These are phyloP conservation scores for Wickerhamiella lipophila DNA, from an alignment of 805 yeast species.

Conservation along the genomic window DNA sequence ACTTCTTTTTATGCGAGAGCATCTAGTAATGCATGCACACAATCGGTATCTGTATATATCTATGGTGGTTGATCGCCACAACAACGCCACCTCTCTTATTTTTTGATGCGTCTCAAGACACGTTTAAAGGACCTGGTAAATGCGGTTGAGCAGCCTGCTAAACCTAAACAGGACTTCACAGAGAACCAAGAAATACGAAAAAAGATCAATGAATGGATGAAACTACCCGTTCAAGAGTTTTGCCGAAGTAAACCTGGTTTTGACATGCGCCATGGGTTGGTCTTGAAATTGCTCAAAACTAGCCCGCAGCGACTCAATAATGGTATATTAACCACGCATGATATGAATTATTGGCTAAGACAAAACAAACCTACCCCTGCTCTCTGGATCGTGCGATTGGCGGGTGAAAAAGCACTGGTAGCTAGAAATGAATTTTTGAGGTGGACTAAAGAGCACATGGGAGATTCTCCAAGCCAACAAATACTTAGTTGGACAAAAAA, in stretches of 20 bases:
- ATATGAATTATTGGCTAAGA: conserved; percentile 19
- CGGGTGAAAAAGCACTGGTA: conserved; percentile 18
- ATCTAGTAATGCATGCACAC: too few relatives aligned
- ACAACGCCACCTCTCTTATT: neutral
- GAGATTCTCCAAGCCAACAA: conserved; percentile 3
- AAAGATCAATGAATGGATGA: conserved; percentile 14
- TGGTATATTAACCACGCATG: conserved; percentile 20
- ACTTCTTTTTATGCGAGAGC: too few relatives aligned
- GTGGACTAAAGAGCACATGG: conserved; percentile 16
- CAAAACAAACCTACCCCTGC: conserved; percentile 20
- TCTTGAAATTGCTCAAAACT: conserved; percentile 19
- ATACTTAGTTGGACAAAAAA: conserved; percentile 21
- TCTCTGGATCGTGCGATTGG: conserved; percentile 20
- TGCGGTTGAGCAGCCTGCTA: neutral
- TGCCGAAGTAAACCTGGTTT: conserved; percentile 15
- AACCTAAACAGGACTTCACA: conserved; percentile 11
- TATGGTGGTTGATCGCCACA: too few relatives aligned
- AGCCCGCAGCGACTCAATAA: conserved; percentile 15
- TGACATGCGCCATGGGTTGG: conserved; percentile 21
- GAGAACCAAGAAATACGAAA: conserved; percentile 14
- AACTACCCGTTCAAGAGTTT: conserved; percentile 14
- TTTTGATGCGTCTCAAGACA: conserved; percentile 8
- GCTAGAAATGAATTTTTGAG: conserved; percentile 20
- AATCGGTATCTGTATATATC: too few relatives aligned
- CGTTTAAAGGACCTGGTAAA: conserved; percentile 14